phyloP scores from a whole-genome alignment of 768 basidiomycete genomes.

The Amanita pallidorosea region DNA sequence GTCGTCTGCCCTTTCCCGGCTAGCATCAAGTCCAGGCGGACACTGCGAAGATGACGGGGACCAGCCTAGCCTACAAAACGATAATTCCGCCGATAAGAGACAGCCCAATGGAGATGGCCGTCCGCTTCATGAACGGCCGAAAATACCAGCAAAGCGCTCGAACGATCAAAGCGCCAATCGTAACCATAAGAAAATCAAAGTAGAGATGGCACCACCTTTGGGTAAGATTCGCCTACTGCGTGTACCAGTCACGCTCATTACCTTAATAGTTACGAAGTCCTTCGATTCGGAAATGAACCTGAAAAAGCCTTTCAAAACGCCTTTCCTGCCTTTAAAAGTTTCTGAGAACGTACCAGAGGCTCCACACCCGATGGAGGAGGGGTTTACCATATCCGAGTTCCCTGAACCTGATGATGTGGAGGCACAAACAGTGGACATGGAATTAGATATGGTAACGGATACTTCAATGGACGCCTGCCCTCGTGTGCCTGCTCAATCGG shows the following conservation, averaged over 20 bases:
- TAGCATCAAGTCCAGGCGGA: constrained; percentile 8
- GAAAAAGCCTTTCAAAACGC: constrained; percentile 40
- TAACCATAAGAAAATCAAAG: constrained; percentile 23
- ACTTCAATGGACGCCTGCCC: background rate
- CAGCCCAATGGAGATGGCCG: background rate
- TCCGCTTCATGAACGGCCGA: background rate
- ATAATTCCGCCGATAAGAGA: background rate
- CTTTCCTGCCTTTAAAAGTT: constrained; percentile 13
- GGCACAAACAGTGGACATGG: background rate
- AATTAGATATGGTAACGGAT: background rate
- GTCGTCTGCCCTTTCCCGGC: constrained; percentile 17
- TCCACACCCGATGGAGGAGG: background rate
- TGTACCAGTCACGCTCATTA: background rate
- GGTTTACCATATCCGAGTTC: background rate
- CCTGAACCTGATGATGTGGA: background rate
- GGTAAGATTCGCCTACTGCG: constrained; percentile 13
- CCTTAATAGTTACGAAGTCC: constrained; percentile 33
- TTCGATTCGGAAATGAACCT: constrained; percentile 28
- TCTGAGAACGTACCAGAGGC: background rate
- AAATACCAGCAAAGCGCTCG: constrained; percentile 8
- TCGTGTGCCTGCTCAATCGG: background rate
- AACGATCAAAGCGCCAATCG: constrained; percentile 3
- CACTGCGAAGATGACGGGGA: constrained; percentile 8
- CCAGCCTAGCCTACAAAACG: background rate
- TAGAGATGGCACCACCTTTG: constrained; percentile 18